These are phyloP conservation scores for Sistotremastrum suecicum DNA, from an alignment of 768 basidiomycete genomes.

Conservation along the genomic window DNA sequence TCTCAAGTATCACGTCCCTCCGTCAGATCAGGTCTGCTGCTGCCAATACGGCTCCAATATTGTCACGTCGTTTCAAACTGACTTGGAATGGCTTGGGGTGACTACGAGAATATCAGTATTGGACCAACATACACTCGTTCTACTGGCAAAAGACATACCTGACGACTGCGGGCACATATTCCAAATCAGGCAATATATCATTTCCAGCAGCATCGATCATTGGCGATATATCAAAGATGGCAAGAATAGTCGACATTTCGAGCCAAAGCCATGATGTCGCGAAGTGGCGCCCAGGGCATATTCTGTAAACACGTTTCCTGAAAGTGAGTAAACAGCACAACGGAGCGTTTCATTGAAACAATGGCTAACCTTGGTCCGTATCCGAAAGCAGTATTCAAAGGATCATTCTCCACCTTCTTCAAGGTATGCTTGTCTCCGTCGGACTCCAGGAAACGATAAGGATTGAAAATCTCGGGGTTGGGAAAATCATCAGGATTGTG, in stretches of 20 bases:
- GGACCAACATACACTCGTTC: too few species aligned
- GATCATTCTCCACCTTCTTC: conserved; percentile 4
- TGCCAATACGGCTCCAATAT: too few species aligned
- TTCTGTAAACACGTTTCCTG: background rate
- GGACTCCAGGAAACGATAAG: conserved; percentile 33
- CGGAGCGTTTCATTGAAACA: too few species aligned
- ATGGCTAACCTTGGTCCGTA: too few species aligned
- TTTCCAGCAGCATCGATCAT: conserved; percentile 12
- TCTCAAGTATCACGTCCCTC: too few species aligned
- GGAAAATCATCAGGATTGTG: conserved; percentile 10
- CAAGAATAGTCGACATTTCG: conserved; percentile 28
- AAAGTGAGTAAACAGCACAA: too few species aligned
- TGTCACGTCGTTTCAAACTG: too few species aligned
- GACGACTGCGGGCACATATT: background rate
- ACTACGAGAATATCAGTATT: too few species aligned
- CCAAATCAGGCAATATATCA: conserved; percentile 1
- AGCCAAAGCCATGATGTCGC: conserved; percentile 33
- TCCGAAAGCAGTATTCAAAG: too few species aligned
- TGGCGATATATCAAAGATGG: conserved; percentile 26
- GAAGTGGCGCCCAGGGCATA: conserved; percentile 35
- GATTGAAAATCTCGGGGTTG: conserved; percentile 35
- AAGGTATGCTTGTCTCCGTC: conserved; percentile 11
- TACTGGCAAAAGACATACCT: too few species aligned
- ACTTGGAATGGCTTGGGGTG: too few species aligned
- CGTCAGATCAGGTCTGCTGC: too few species aligned